Base-by-base conservation (phyloP, 106 monocot genomes). In the Alisma plantagoaquatica region DNA sequence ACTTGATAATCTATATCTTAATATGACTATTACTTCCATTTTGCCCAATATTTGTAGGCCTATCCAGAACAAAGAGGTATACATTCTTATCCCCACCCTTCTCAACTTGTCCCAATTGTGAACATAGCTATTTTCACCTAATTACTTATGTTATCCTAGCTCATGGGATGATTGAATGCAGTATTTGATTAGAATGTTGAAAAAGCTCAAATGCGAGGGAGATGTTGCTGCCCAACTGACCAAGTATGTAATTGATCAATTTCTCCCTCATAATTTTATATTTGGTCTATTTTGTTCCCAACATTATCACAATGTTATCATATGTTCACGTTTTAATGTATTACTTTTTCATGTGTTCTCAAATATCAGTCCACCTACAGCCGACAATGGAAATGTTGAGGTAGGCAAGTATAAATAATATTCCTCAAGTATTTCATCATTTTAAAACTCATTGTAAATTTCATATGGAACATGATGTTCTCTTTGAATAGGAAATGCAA, bases 201-300 rank as follows among this genome's bases (percentile, higher is more conserved):
- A 62, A 41, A 82, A 86, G 44, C 76, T 93, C 63, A 82, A 87
- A 46, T 87, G 70, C 41, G 87, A 93, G 66, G 80, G 55, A 41
- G 92, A 83, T 41, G 66, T 80, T 43, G 72, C 65, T 4, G 59
- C 73, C 8, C 79, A 85, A 35, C 2, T 73, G 32, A 56, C 49
- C 31, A 82, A 74, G 87, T 81, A 51, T 7, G 60, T 65, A 29
- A 32, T 14, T 25, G 14, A 38, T 38, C 35, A 38, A 14, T 38
- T 38, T 31, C 19, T 7, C 29, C 23, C 29, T 2, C 8, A n/a
- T n/a, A n/a, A n/a, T n/a, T n/a, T n/a, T n/a, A n/a, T n/a, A n/a
- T n/a, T n/a, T n/a, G n/a, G n/a, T n/a, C n/a, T n/a, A n/a, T n/a
- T n/a, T n/a, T n/a, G n/a, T n/a, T n/a, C n/a, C n/a, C n/a, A n/a